Evolutionary conservation across 2,329 filamentous ascomycete species (phyloP), one percentile per base, ranked within the genome.

Genomic region (Fusarium sp.): DNA sequence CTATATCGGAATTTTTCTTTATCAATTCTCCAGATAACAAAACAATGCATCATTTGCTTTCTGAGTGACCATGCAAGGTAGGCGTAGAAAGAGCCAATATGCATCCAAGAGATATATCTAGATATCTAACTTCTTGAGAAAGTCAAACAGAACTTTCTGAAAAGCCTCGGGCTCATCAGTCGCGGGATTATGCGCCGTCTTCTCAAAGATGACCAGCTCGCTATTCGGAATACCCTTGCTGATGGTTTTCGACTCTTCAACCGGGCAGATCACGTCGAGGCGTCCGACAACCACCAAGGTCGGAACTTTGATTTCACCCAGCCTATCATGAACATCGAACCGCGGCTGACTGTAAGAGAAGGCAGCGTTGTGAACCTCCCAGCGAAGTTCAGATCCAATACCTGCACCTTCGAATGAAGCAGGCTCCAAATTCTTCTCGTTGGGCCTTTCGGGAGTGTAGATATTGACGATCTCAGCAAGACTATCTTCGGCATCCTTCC

Each of bases 321-420:
- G 4, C 13, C 39, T 50, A 1, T 9, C 17, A 3, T 50, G 52
- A 5, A 57, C 58, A n/a, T 64, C 61, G 5, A 64, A 64, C 3
- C 44, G 44, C 38, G 61, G 61, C 10, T 64, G 61, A 8, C 44
- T 36, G 39, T 42, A 36, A 0, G 61, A 63, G 10, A 64, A 63
- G 0, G 58, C 58, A 10, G 61, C 39, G 17, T 64, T 64, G 28
- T 64, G 61, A 10, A 64, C 50, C 8, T 63, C 28, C 50, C 61
- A 63, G 11, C 26, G 58, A 20, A 63, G 50, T 5, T 50, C 18
- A 5, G 28, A 31, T 13, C 28, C 28, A 10, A 31, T 3, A 20
- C 6, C 3, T 5, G 38, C 26, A 1, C 49, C 59, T 2, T 63
- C 61, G 2, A 64, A 56, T 0, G 39, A 4, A 1, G 11, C 44